Conservation (phyloP, 2,329 filamentous ascomycete genomes). For the Exutisphaerella laricina region DNA sequence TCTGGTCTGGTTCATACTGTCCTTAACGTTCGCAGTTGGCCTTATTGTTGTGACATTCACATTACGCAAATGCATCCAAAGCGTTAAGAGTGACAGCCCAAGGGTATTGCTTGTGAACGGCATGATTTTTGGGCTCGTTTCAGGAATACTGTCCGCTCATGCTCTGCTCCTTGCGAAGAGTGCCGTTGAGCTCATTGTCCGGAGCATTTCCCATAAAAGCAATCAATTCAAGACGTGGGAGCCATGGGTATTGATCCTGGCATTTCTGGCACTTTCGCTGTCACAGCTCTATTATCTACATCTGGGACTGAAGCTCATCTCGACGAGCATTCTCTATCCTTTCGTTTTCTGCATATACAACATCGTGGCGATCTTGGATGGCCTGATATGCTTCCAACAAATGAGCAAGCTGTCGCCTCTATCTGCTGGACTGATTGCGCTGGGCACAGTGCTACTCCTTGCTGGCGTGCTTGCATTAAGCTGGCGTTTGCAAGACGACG, state of each 20-base stretch:
- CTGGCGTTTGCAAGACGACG: slow-evolving; percentile 80
- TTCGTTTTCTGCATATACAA: slow-evolving; percentile 99
- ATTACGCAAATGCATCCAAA: slow-evolving; percentile 28
- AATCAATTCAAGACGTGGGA: slow-evolving; percentile 97
- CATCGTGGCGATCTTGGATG: slow-evolving; percentile 95
- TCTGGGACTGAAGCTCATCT: slow-evolving; percentile 86
- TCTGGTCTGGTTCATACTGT: slow-evolving; percentile 81
- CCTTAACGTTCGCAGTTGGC: slow-evolving; percentile 65
- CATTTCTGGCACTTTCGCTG: slow-evolving; percentile 73
- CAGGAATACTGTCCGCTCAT: slow-evolving; percentile 90
- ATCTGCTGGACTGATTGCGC: slow-evolving; percentile 72
- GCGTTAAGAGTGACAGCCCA: slow-evolving; percentile 30
- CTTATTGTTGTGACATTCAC: slow-evolving; percentile 57
- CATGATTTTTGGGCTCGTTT: slow-evolving; percentile 78
- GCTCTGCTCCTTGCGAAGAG: slow-evolving; percentile 91
- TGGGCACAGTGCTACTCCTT: slow-evolving; percentile 82
- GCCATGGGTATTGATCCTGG: slow-evolving; percentile 84
- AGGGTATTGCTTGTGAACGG: slow-evolving; percentile 63
- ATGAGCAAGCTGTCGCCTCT: slow-evolving; percentile 69
- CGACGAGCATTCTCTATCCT: slow-evolving; percentile 91
- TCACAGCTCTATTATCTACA: slow-evolving; percentile 94
- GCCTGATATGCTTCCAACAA: slow-evolving; percentile 93
- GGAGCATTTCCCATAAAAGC: slow-evolving; percentile 73
- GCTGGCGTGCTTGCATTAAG: slow-evolving; percentile 85
- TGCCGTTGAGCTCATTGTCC: slow-evolving; percentile 86